Evolutionary conservation across 2,329 filamentous ascomycete genomes (phyloP), one percentile per base, ranked within the genome.

Genomic region (Fusarium tjaetaba): DNA sequence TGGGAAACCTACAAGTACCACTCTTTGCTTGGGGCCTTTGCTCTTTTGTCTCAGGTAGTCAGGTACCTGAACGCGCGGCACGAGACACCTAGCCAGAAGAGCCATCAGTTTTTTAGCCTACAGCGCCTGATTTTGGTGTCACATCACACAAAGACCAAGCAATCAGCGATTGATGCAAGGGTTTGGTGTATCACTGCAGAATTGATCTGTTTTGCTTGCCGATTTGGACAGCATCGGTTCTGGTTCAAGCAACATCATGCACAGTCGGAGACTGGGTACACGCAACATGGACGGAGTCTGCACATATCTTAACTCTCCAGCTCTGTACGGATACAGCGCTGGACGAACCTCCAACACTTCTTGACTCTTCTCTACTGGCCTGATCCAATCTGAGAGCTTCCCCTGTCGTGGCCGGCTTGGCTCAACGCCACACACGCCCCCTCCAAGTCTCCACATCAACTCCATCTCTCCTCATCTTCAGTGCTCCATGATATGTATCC

Each of bases 41-140:
- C 55, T 38, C 28, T 38, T 45, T 57, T 56, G 67, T 55, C 67
- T 73, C 58, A 60, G 45, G 58, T 69, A 59, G 66, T 55, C 57
- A 38, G 53, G 46, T 63, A 45, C 67, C 59, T 74, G 71, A 71
- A 74, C 60, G 71, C 63, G 71, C 71, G 71, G 71, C 71, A 74
- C 71, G 64, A 63, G 71, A 73, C 71, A 64, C 39, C 36, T 43
- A 60, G 32, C 49, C 55, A 30, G 48, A 68, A 74, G 36, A 57
- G 49, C 48, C 36, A 46, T 30, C 38, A 48, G 51, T 28, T 46
- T 38, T 43, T 45, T 51, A 51, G 36, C 36, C 20, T 41, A 42
- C 13, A 45, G 30, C 32, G 20, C 34, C 45, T 45, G 55, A 48
- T 48, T 67, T 58, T 59, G 52, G 38, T 45, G 26, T 62, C 48